Evolutionary conservation across 768 basidiomycete genomes (phyloP), one percentile per base, ranked within the genome.

Genomic region (Suillus bovinus): DNA sequence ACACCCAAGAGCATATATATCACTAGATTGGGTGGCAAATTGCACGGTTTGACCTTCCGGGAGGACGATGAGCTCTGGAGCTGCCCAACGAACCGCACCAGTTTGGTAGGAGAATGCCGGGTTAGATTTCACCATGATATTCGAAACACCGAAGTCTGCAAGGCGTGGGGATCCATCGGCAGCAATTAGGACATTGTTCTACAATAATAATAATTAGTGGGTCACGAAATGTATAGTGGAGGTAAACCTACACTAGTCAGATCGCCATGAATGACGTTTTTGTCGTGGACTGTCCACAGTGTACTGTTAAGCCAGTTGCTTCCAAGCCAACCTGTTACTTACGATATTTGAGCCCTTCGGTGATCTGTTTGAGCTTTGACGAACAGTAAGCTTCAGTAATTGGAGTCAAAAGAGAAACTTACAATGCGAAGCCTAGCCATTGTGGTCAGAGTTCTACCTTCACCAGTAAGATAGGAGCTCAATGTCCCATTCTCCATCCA

Each of bases 1-100:
- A 66, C 79, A 77, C 9, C 80, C 80, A 60, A 79, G 79, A 2
- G 80, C 80, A 16, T 76, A 83, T n/a, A 81, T 75, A 69, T 83
- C 81, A 61, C 72, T 79, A 44, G 66, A 57, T 5, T 61, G 60
- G 3, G 58, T 56, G 2, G 44, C 13, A 59, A 69, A 67, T n/a
- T 54, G 47, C 8, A 38, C 55, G 7, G 62, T 33, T 27, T 49
- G 20, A 20, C 27, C 63, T 27, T 29, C 46, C 29, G 13, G 66
- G 16, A 61, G 20, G 22, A 31, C 29, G 62, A 77, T 80, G 1
- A 82, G 67, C 17, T 74, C 66, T 0, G 79, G 69, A 55, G 80
- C 81, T 5, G 78, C 77, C 80, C 81, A 81, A 1, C 81, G 74
- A 36, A 80, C 75, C 11, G 79, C 76, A 3, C 34, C 56, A n/a